phyloP scores from a whole-genome alignment of 352 stramenopile species.

The Phytophthora parvispora region DNA sequence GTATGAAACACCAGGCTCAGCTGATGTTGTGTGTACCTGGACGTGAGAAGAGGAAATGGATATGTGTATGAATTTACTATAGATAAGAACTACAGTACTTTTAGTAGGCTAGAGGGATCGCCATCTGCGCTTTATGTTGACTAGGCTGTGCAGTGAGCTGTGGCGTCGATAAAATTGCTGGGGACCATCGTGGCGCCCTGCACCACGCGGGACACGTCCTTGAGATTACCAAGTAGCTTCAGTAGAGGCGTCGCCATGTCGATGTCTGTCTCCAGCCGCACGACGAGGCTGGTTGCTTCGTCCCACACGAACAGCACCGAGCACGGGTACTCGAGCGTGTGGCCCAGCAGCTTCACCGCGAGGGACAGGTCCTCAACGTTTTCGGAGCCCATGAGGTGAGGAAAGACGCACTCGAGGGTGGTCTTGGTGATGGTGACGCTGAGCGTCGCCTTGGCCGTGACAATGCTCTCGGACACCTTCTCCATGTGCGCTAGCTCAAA shows the following conservation, averaged over 20 bases:
- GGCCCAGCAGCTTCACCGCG: slow-evolving; percentile 39
- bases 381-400: slow-evolving; percentile 44
- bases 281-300: slow-evolving; percentile 42
- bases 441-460: slow-evolving; percentile 29
- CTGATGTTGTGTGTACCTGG: too few relatives aligned
- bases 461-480: slow-evolving; percentile 38
- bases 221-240: slow-evolving; percentile 27
- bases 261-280: slow-evolving; percentile 36
- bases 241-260: slow-evolving; percentile 38
- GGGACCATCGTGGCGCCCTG: slow-evolving; percentile 25
- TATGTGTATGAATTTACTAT: too few relatives aligned
- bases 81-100: too few relatives aligned
- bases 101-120: too few relatives aligned
- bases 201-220: slow-evolving; percentile 34
- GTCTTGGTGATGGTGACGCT: slow-evolving; percentile 44
- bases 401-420: slow-evolving; percentile 45
- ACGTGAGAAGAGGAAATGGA: too few relatives aligned
- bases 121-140: neutral
- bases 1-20: too few relatives aligned
- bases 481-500: slow-evolving; percentile 48
- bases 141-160: neutral
- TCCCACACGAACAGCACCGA: slow-evolving; percentile 47
- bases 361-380: slow-evolving; percentile 38
- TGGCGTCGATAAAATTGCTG: slow-evolving; percentile 18
- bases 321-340: slow-evolving; percentile 41